Percentiles rank a stretch among this genome's conserved stretches.
phyloP scores from a whole-genome alignment of 1,284 basidiomycete species.

The Cerrena zonata region DNA sequence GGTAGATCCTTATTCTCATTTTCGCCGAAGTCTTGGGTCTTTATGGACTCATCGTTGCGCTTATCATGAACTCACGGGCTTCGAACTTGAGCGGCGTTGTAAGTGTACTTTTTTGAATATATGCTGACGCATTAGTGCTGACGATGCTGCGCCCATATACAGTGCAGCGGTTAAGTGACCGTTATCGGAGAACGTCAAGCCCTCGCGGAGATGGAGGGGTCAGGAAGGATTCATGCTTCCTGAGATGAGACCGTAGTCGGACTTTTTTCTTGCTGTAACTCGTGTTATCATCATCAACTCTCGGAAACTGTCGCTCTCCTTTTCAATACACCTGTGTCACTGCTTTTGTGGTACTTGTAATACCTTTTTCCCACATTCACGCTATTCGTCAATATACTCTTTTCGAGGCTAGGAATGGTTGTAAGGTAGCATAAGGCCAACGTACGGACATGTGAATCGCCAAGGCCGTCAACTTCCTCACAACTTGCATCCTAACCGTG shows the following conservation, averaged over 20 bases:
- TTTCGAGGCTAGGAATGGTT: no score
- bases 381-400: neutral
- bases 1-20: conserved; percentile 67
- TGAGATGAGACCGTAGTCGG: neutral
- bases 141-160: neutral
- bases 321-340: neutral
- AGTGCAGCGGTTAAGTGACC: neutral
- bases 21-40: conserved; percentile 81
- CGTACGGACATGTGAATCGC: no score
- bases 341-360: neutral
- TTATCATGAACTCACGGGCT: conserved; percentile 79
- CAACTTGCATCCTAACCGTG: no score
- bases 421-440: no score
- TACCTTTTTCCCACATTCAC: neutral
- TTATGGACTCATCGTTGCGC: conserved; percentile 82
- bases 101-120: conserved; percentile 13
- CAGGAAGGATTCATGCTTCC: neutral
- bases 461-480: no score
- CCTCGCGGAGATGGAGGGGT: neutral
- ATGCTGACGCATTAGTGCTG: no score
- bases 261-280: neutral
- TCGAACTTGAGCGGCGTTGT: conserved; percentile 21
- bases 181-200: neutral
- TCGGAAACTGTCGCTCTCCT: neutral
- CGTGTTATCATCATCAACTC: neutral